Evolutionary conservation across 306 rosid species (phyloP).

Genomic region (Sophora flavescens): DNA sequence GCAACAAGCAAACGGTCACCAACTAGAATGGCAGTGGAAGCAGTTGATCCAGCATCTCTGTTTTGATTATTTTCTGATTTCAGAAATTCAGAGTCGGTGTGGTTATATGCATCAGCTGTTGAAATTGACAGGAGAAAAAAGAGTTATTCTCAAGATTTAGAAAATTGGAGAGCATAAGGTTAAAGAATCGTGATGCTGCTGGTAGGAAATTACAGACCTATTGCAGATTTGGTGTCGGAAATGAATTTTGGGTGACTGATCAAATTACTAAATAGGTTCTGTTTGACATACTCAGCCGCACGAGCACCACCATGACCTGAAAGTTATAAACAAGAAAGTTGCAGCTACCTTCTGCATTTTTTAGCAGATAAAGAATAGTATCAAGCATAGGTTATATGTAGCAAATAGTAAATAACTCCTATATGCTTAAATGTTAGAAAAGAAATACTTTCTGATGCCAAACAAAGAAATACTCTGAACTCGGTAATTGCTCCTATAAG

Average conservation of each 20-base stretch:
- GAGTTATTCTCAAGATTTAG: conserved; percentile 31
- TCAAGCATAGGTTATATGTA: conserved; percentile 7
- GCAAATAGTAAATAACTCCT: conserved; percentile 4
- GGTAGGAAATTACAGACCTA: conserved; percentile 59
- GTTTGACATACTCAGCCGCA: conserved; percentile 98
- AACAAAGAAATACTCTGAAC: conserved; percentile 2
- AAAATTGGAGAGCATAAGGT: conserved; percentile 28
- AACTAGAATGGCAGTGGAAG: conserved; percentile 96
- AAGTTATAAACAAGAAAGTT: conserved; percentile 42
- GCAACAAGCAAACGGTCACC: conserved; percentile 98
- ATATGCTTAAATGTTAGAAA: conserved; percentile 23
- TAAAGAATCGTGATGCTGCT: not conserved
- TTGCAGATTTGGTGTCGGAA: conserved; percentile 94
- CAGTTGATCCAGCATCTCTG: conserved; percentile 98
- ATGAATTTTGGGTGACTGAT: conserved; percentile 92
- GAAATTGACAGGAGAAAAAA: conserved; percentile 9
- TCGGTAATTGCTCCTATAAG: not conserved
- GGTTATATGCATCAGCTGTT: conserved; percentile 95
- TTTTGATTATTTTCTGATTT: conserved; percentile 93
- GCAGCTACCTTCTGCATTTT: conserved; percentile 37
- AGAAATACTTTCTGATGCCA: conserved; percentile 18
- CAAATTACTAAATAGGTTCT: conserved; percentile 93
- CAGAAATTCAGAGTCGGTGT: conserved; percentile 92
- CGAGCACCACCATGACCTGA: conserved; percentile 99
- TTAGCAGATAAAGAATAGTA: not conserved